A percentile compares a stretch with the other conserved stretches of the same genome.
phyloP scores from a whole-genome alignment of 768 basidiomycete genomes.

The Agaricus subrufescens region DNA sequence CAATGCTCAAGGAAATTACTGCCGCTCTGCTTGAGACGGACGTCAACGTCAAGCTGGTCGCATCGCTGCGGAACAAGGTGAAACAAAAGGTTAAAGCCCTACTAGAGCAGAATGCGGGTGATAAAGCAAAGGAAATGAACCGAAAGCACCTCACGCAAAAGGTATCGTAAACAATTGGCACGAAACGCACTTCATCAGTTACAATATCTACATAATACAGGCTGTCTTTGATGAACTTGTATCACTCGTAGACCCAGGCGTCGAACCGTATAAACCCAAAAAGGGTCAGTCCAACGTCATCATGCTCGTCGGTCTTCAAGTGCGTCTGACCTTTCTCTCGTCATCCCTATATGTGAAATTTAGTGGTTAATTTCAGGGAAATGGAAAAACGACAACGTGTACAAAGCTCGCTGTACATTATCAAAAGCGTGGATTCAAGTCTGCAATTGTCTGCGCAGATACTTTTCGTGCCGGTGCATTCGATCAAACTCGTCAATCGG shows the following conservation, averaged over 20 bases:
- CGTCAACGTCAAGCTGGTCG: constrained; percentile 96
- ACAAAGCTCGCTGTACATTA: constrained; percentile 98
- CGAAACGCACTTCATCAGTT: background rate
- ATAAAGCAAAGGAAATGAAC: constrained; percentile 76
- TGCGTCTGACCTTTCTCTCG: constrained; percentile 25
- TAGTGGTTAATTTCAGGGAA: constrained; percentile 54
- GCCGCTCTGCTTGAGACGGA: constrained; percentile 93
- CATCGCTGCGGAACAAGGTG: constrained; percentile 82
- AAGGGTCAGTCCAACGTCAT: constrained; percentile 93
- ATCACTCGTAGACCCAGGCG: constrained; percentile 89
- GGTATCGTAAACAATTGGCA: constrained; percentile 33
- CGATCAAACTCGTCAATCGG: constrained; percentile 98
- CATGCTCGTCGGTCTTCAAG: constrained; percentile 97
- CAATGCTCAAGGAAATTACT: constrained; percentile 91
- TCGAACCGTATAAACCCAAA: constrained; percentile 93
- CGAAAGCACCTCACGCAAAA: constrained; percentile 90
- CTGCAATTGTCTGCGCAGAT: constrained; percentile 96
- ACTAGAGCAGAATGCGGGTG: constrained; percentile 56
- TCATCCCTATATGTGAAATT: background rate
- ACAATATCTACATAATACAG: constrained; percentile 32
- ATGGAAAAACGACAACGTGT: constrained; percentile 98
- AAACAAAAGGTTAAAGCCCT: constrained; percentile 85
- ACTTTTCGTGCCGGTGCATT: constrained; percentile 99
- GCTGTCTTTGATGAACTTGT: constrained; percentile 97
- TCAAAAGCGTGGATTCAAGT: constrained; percentile 94